These are phyloP conservation scores for Stachybotrys chlorohalonatus DNA, from an alignment of 2,329 filamentous ascomycete genomes.

Conservation along the genomic window DNA sequence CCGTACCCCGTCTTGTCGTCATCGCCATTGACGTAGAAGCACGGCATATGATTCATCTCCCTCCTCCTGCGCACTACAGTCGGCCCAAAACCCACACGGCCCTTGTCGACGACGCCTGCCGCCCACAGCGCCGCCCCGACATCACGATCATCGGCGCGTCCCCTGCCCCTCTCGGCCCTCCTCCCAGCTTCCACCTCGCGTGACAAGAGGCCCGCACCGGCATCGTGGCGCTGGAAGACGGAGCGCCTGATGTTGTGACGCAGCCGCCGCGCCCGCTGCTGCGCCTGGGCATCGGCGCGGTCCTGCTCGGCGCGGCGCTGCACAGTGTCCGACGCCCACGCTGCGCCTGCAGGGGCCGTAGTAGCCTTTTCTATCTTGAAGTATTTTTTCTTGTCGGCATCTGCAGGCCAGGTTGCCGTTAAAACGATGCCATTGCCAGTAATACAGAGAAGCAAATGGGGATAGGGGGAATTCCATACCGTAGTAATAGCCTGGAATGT, in stretches of 20 bases:
- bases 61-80: slow-evolving; percentile 9
- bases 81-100: slow-evolving; percentile 25
- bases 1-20: slow-evolving; percentile 31
- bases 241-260: slow-evolving; percentile 29
- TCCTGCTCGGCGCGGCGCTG: slow-evolving; percentile 44
- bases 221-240: slow-evolving; percentile 21
- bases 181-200: slow-evolving; percentile 14
- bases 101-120: slow-evolving; percentile 27
- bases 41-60: slow-evolving; percentile 23
- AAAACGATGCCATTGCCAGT: neutral
- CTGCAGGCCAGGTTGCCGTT: slow-evolving; percentile 22
- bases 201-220: slow-evolving; percentile 16
- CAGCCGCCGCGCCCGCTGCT: slow-evolving; percentile 18
- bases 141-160: slow-evolving; percentile 13
- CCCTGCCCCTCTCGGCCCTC: slow-evolving; percentile 9
- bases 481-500: slow-evolving; percentile 47
- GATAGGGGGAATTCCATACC: slow-evolving; percentile 21
- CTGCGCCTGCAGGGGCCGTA: slow-evolving; percentile 37
- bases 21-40: slow-evolving; percentile 29
- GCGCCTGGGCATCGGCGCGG: slow-evolving; percentile 16
- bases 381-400: slow-evolving; percentile 52
- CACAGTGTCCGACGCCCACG: slow-evolving; percentile 50
- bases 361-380: slow-evolving; percentile 56
- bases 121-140: slow-evolving; percentile 27
- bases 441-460: neutral